Base-by-base conservation (phyloP, 2,329 filamentous ascomycete species). In the Epichloe sp. region DNA sequence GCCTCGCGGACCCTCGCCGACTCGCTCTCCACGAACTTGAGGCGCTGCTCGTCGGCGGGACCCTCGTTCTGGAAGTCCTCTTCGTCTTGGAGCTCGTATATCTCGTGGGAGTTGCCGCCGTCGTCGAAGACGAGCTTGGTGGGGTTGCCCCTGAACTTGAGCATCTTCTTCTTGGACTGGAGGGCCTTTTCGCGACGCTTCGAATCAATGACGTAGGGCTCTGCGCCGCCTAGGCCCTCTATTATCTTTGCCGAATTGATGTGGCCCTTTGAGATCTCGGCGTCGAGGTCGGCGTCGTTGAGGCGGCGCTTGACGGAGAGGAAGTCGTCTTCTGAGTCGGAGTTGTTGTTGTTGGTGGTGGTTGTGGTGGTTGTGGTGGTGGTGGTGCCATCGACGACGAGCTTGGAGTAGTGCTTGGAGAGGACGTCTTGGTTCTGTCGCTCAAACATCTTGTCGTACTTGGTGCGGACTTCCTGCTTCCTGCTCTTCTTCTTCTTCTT, bases 391-490 rank as follows among this genome's bases (percentile, higher is more conserved):
- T 75, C 65, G 5, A 76, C 76, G 54, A 97, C 82, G 56, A 98
- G 77, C 62, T 91, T 95, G 53, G 82, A 80, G 72, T 96, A 97
- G 69, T 98, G 93, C 51, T 85, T 82, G n/a, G 91, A 90, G 56
- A 98, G 70, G 35, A 98, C 86, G 63, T 96, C 90, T 68, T 97
- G 91, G 68, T 98, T 98, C 59, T 85, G 86, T 54, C 93, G 79
- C 72, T 96, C 91, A 68, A 97, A 96, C 93, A 98, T 97, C 59
- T 88, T 85, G 67, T 98, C 89, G 65, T 95, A 94, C 67, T 95
- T 97, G 35, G 94, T 98, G 55, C 89, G 80, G 17, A 95, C 87
- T 59, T 82, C 79, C 11, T 76, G 73, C 69, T 86, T 83, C 68
- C 83, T 81, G 65, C 79, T 81, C 54, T 73, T 69, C 57, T 73